Evolutionary conservation across 768 basidiomycete genomes (phyloP), one percentile per base, ranked within the genome.

Genomic region (Pilatotrama ljubarskyi): DNA sequence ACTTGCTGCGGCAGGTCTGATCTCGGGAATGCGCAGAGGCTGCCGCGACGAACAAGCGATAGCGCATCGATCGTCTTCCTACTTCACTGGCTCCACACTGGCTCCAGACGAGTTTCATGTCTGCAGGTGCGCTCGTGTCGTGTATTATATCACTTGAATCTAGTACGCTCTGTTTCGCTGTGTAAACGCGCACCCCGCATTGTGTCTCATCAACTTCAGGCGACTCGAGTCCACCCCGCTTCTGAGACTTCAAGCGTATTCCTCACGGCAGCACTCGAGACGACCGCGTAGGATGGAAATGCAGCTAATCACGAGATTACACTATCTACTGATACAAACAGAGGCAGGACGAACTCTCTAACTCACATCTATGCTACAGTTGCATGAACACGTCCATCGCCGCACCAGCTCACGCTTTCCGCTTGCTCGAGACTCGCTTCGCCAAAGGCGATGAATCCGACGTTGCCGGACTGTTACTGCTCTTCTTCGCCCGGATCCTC

Each of bases 21-120:
- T 15, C 3, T 38, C 1, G 13, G n/a, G 24, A 26, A 32, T 13
- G 2, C 4, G 1, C 51, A 60, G 59, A 60, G 59, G 46, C 52
- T 17, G 59, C 59, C 15, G 46, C 47, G 15, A 47, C 52, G 7
- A 46, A 43, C 52, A 60, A 54, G 48, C 55, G 55, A 41, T 57
- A 57, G 55, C 17, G 26, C 26, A n/a, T 18, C 29, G 11, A 15
- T 22, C 13, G 4, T 54, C 17, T 24, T 15, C 18, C 18, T 14
- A 24, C 10, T 14, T 38, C 50, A 22, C 37, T 8, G 22, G 8
- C 15, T 40, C 29, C n/a, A 13, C 29, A 44, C 29, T 5, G 13
- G 15, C 9, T 10, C 26, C n/a, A 40, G 29, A 15, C 14, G 35
- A 17, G 20, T 35, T 4, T 32, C 10, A 10, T 32, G 4, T 20